These are phyloP conservation scores for Phlebiopsis flavidoalba DNA, from an alignment of 768 basidiomycete genomes.

Conservation along the genomic window DNA sequence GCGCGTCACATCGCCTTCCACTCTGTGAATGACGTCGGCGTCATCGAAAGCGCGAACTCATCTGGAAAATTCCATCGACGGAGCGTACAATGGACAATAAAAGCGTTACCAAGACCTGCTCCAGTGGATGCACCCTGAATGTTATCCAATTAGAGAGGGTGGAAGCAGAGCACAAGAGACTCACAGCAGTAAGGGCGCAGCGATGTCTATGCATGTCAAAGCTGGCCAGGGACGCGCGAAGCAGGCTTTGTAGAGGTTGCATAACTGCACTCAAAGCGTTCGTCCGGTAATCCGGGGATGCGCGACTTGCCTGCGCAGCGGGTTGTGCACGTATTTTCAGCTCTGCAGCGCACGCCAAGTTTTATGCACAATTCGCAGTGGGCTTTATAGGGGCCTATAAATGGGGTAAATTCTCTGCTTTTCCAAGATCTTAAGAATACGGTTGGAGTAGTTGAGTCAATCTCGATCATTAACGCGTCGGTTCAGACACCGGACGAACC, in stretches of 20 bases:
- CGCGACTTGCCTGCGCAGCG: slow-evolving; percentile 65
- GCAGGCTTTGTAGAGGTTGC: slow-evolving; percentile 85
- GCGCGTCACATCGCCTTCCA: slow-evolving; percentile 97
- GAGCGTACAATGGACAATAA: slow-evolving; percentile 96
- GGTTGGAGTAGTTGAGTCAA: slow-evolving; percentile 8
- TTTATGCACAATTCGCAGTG: slow-evolving; percentile 43
- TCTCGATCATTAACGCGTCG: not conserved
- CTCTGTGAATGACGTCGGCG: slow-evolving; percentile 98
- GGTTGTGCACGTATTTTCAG: not conserved
- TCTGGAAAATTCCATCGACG: slow-evolving; percentile 98
- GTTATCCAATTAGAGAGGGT: not conserved
- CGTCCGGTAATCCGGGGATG: slow-evolving; percentile 91
- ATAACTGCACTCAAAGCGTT: slow-evolving; percentile 94
- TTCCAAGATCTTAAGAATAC: slow-evolving; percentile 73
- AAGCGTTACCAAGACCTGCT: slow-evolving; percentile 95
- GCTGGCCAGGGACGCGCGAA: slow-evolving; percentile 86
- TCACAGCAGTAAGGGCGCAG: slow-evolving; percentile 90
- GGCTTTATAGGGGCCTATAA: slow-evolving; percentile 91
- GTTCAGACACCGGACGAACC: slow-evolving; percentile 40
- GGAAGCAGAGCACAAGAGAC: slow-evolving; percentile 19
- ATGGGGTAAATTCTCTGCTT: slow-evolving; percentile 98
- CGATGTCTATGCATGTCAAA: slow-evolving; percentile 97
- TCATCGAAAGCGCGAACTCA: slow-evolving; percentile 98
- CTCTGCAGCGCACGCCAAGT: not conserved
- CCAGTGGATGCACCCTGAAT: slow-evolving; percentile 90